These are phyloP conservation scores for Marchantia paleacea DNA, from an alignment of 225 moss, liverwort and hornwort species.

Conservation along the genomic window DNA sequence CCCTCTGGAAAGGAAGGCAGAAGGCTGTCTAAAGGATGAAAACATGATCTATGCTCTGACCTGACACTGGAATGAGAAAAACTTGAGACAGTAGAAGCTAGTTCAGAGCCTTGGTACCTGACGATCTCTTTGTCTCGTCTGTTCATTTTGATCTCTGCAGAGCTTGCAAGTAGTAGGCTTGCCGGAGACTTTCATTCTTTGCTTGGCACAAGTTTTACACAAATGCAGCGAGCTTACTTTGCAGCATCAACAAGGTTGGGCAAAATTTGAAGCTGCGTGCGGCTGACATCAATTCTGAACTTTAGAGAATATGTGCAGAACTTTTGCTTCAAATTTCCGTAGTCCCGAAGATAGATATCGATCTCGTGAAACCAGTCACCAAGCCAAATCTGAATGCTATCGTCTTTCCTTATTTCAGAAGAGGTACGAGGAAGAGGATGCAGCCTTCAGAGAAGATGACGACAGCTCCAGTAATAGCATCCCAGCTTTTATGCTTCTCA, in stretches of 20 bases:
- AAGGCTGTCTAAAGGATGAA: neutral
- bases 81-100: neutral
- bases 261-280: slow-evolving; percentile 21
- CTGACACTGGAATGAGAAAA: neutral
- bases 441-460: slow-evolving; percentile 20
- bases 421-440: slow-evolving; percentile 43
- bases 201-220: slow-evolving; percentile 20
- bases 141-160: slow-evolving; percentile 20
- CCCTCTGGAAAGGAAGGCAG: neutral
- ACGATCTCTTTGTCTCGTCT: slow-evolving; percentile 8
- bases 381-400: neutral
- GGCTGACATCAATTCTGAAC: neutral
- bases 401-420: slow-evolving; percentile 28
- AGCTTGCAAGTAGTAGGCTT: slow-evolving; percentile 21
- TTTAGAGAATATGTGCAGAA: neutral
- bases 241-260: slow-evolving; percentile 27
- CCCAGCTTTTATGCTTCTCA: slow-evolving; percentile 50
- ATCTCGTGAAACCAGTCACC: neutral
- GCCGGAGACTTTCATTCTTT: slow-evolving; percentile 26
- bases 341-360: neutral
- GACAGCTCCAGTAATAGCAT: slow-evolving; percentile 33
- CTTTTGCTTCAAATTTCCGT: neutral
- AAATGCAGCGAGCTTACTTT: slow-evolving; percentile 22
- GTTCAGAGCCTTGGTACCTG: neutral
- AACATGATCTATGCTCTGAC: neutral